Conservation (phyloP, 2,329 filamentous ascomycete genomes). For the Cordyceps militaris region DNA sequence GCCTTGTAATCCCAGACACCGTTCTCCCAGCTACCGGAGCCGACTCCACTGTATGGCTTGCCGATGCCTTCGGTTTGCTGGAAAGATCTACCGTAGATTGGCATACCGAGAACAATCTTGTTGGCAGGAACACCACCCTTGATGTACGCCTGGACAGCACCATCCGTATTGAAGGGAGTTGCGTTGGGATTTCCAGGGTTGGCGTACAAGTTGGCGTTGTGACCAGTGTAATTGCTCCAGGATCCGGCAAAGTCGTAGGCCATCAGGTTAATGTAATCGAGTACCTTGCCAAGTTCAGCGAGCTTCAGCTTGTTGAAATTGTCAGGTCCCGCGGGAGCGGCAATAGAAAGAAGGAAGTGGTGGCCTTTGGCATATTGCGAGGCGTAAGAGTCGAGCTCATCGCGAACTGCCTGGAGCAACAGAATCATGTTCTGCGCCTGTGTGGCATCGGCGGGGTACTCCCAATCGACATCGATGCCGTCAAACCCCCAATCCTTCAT, state of each 20-base stretch:
- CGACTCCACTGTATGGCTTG: conserved; percentile 54
- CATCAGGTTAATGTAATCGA: conserved; percentile 62
- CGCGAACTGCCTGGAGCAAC: conserved; percentile 37
- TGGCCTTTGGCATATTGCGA: conserved; percentile 36
- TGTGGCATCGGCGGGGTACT: conserved; percentile 30
- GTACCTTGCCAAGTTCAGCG: conserved; percentile 36
- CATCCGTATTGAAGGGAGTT: conserved; percentile 64
- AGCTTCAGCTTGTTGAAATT: conserved; percentile 45
- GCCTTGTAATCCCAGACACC: conserved; percentile 78
- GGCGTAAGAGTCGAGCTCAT: conserved; percentile 43
- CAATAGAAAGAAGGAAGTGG: conserved; percentile 49
- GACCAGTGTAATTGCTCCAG: conserved; percentile 58
- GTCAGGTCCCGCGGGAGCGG: conserved; percentile 40
- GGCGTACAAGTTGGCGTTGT: conserved; percentile 65
- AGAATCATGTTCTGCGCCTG: conserved; percentile 38
- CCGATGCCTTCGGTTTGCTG: conserved; percentile 55
- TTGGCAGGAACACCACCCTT: conserved; percentile 50
- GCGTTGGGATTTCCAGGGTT: conserved; percentile 44
- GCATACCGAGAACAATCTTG: conserved; percentile 74
- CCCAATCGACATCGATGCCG: conserved; percentile 38
- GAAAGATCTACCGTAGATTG: conserved; percentile 40
- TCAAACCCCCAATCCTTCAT: conserved; percentile 66
- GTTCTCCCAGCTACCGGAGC: conserved; percentile 62
- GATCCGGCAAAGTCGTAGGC: conserved; percentile 71
- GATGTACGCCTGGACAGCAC: conserved; percentile 60